Evolutionary conservation across 2,329 filamentous ascomycete genomes (phyloP).

Genomic region (Calonectria pauciramosa): DNA sequence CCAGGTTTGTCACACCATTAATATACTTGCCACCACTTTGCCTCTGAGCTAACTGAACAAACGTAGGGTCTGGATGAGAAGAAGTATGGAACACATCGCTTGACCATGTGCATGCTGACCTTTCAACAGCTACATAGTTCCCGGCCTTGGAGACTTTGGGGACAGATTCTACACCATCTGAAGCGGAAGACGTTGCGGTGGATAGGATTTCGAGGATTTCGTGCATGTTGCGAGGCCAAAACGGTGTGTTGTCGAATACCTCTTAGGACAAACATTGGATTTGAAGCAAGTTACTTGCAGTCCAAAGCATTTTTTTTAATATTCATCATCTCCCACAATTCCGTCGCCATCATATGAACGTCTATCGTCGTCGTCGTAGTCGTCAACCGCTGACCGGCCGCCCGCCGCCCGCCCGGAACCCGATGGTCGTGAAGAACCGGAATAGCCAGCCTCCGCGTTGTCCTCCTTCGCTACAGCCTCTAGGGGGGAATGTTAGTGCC

Average conservation of each 20-base stretch:
- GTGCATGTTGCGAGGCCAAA: slow-evolving; percentile 29
- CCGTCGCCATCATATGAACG: slow-evolving; percentile 67
- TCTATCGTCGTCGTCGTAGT: slow-evolving; percentile 67
- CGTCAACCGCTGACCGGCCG: slow-evolving; percentile 49
- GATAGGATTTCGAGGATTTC: slow-evolving; percentile 30
- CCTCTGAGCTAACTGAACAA: slow-evolving; percentile 35
- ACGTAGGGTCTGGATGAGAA: slow-evolving; percentile 89
- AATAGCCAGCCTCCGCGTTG: slow-evolving; percentile 47
- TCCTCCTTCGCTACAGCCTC: slow-evolving; percentile 66
- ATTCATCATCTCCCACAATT: slow-evolving; percentile 68
- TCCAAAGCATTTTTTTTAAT: slow-evolving; percentile 55
- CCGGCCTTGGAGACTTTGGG: slow-evolving; percentile 94
- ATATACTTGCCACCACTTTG: neutral
- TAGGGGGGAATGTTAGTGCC: slow-evolving; percentile 43
- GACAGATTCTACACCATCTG: slow-evolving; percentile 95
- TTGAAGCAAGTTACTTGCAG: slow-evolving; percentile 36
- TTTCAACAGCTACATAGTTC: slow-evolving; percentile 86
- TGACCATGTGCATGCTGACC: slow-evolving; percentile 51
- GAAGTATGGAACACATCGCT: slow-evolving; percentile 73
- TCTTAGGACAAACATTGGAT: slow-evolving; percentile 36
- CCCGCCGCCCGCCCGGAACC: slow-evolving; percentile 40
- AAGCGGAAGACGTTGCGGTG: slow-evolving; percentile 34
- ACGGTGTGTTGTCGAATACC: slow-evolving; percentile 28
- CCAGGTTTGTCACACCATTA: slow-evolving; percentile 62
- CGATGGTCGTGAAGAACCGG: slow-evolving; percentile 44